A percentile compares a stretch with the other conserved stretches of the same genome.
phyloP scores from a whole-genome alignment of 1,139 yeast species.

The Pichia sp. region DNA sequence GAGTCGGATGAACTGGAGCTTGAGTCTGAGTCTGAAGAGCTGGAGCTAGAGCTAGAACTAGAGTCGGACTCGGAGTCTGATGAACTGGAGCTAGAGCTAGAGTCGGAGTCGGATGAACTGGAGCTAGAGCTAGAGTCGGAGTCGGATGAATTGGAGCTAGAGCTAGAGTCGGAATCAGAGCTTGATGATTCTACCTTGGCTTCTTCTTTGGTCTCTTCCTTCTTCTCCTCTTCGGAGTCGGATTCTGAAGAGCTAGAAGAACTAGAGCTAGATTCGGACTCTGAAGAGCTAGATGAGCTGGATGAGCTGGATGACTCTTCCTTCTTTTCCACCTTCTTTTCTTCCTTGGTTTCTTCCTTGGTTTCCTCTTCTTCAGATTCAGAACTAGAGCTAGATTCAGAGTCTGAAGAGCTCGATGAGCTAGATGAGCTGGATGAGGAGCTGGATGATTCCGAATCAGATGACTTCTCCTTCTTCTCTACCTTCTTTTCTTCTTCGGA shows the following conservation, averaged over 20 bases:
- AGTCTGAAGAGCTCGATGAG: slow-evolving; percentile 13
- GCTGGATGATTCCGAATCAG: not conserved
- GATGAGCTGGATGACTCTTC: slow-evolving; percentile 12
- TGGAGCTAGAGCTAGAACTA: not conserved
- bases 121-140: slow-evolving; percentile 21
- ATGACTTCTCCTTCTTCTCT: not conserved
- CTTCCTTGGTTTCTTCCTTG: not conserved
- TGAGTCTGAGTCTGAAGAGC: slow-evolving; percentile 7
- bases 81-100: slow-evolving; percentile 10
- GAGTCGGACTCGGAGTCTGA: slow-evolving; percentile 1
- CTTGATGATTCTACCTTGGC: slow-evolving; percentile 22
- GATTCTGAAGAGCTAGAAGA: slow-evolving; percentile 7
- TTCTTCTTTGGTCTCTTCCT: too few relatives aligned
- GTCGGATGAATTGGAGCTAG: slow-evolving; percentile 17
- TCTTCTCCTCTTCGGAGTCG: too few relatives aligned
- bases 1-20: slow-evolving; percentile 9
- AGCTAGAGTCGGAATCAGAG: slow-evolving; percentile 21
- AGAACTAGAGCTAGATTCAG: slow-evolving; percentile 11
- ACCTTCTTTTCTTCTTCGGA: slow-evolving; percentile 3
- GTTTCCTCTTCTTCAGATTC: slow-evolving; percentile 3
- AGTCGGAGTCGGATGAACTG: slow-evolving; percentile 15
- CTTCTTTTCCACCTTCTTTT: slow-evolving; percentile 4
- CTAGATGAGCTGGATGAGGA: slow-evolving; percentile 3
- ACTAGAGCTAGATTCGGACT: slow-evolving; percentile 16
- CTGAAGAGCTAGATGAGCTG: slow-evolving; percentile 1